Evolutionary conservation across 2,329 filamentous ascomycete genomes (phyloP), one percentile per base, ranked within the genome.

Genomic region (Chrysosporium queenslandicum): DNA sequence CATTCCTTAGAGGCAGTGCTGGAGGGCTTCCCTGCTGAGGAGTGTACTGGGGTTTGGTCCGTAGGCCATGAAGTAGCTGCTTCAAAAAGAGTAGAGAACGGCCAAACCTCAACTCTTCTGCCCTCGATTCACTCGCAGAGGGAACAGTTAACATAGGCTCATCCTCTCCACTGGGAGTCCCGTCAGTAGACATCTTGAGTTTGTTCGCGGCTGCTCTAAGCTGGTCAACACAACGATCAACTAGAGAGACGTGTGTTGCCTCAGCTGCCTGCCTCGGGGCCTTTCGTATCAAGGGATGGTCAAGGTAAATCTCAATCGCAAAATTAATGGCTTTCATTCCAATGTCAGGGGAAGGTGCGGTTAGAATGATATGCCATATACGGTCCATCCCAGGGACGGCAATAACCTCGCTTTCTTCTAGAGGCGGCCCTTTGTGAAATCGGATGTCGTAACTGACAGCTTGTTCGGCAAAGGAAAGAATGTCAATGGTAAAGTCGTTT

Each of bases 351-450:
- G 78, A 73, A 4, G 81, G 80, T 1, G 86, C 81, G 14, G 79
- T 82, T 50, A 94, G 71, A 30, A 91, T 81, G 60, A 95, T 80
- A 21, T 81, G 80, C 90, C 90, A 95, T n/a, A 95, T 72, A 53
- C 89, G 78, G 59, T 92, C 85, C 56, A 74, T 72, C 5, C 75
- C 74, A 3, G 74, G 71, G 46, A 74, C 66, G n/a, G 62, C 58
- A n/a, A 74, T 63, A 25, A 72, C 64, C 43, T 72, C 66, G 46
- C 68, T 56, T 29, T 71, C 69, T 7, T 55, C 56, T 14, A 66
- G 63, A 12, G 60, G 40, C 78, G 73, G 23, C 71, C 79, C 58
- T 67, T 77, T 55, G 73, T 77, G 58, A 59, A 83, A 85, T 1
- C 76, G 67, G 55, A 83, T 82, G 21, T 77, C 70, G 34, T 74